Percentiles rank a stretch among this genome's conserved stretches.
Evolutionary conservation across 352 stramenopile genomes (phyloP).

Genomic region (Nothophytophthora sp.): DNA sequence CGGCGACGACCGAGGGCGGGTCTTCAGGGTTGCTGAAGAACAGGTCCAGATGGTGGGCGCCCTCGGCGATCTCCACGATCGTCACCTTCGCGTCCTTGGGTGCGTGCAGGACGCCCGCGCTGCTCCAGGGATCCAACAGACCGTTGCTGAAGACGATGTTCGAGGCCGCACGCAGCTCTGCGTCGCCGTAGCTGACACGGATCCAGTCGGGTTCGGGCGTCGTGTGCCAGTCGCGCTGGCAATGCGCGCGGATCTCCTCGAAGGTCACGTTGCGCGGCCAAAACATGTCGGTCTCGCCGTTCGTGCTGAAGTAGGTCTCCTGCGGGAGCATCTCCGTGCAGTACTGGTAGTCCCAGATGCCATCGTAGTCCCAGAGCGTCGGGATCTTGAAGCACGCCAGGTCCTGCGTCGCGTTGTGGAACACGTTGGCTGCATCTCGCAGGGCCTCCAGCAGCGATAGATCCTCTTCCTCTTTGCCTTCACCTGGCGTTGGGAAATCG

Average conservation of each 20-base stretch:
- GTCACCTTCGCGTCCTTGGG: constrained; percentile 55
- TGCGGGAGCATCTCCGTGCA: constrained; percentile 93
- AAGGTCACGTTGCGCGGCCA: constrained; percentile 76
- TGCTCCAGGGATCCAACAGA: constrained; percentile 92
- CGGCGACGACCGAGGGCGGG: constrained; percentile 70
- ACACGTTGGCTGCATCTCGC: constrained; percentile 79
- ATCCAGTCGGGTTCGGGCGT: constrained; percentile 79
- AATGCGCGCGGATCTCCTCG: constrained; percentile 58
- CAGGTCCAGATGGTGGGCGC: constrained; percentile 91
- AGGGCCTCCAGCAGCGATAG: constrained; percentile 48
- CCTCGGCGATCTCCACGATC: constrained; percentile 75
- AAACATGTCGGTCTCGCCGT: constrained; percentile 93
- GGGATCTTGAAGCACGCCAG: constrained; percentile 76
- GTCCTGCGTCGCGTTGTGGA: constrained; percentile 86
- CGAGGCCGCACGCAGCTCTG: constrained; percentile 55
- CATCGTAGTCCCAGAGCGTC: constrained; percentile 71
- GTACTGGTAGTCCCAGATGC: constrained; percentile 93
- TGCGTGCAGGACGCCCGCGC: constrained; percentile 77
- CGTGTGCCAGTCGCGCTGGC: constrained; percentile 61
- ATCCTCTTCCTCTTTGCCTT: constrained; percentile 8
- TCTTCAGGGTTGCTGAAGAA: constrained; percentile 92
- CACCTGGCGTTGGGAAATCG: constrained; percentile 40
- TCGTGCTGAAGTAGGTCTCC: constrained; percentile 88
- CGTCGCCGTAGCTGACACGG: constrained; percentile 75
- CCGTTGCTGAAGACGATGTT: constrained; percentile 98